Conservation (phyloP, 768 basidiomycete species). For the Cubamyces lactineus region DNA sequence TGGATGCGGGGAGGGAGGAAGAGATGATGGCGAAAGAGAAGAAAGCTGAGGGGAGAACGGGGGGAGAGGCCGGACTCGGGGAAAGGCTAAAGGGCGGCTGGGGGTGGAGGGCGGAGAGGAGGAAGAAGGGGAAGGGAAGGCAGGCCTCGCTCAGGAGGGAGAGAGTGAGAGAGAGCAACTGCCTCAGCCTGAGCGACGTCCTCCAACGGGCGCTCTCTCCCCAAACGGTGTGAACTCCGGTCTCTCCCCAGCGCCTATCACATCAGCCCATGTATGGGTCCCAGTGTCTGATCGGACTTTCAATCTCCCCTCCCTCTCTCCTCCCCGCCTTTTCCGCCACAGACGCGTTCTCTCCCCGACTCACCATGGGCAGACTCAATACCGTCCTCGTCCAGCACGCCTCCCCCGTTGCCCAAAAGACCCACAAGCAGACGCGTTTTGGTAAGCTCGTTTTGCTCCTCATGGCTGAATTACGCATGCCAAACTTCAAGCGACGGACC, state of each 20-base stretch:
- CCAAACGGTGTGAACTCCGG: not conserved
- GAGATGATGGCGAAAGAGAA: not conserved
- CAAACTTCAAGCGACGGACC: slow-evolving; percentile 7
- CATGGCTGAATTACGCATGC: slow-evolving; percentile 2
- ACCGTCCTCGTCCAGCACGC: slow-evolving; percentile 23
- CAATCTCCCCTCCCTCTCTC: not conserved
- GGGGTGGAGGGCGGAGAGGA: slow-evolving; percentile 1
- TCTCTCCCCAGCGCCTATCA: not conserved
- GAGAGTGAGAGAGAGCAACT: not conserved
- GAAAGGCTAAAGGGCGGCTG: not conserved
- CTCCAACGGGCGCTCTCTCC: not conserved
- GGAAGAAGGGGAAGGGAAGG: slow-evolving; percentile 5
- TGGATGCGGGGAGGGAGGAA: not conserved
- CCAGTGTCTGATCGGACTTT: slow-evolving; percentile 10
- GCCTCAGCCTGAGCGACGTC: too few relatives aligned
- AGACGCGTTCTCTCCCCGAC: not conserved
- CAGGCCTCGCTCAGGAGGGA: not conserved
- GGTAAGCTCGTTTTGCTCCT: slow-evolving; percentile 4
- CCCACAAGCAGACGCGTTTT: slow-evolving; percentile 15
- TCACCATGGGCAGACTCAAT: slow-evolving; percentile 25
- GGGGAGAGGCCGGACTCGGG: slow-evolving; percentile 13
- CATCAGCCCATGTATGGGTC: not conserved
- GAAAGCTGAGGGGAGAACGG: slow-evolving; percentile 3
- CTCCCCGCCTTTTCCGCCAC: not conserved
- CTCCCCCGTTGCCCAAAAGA: slow-evolving; percentile 17